Conservation (phyloP, 1,284 basidiomycete species). For the Psilocybe mexicana region DNA sequence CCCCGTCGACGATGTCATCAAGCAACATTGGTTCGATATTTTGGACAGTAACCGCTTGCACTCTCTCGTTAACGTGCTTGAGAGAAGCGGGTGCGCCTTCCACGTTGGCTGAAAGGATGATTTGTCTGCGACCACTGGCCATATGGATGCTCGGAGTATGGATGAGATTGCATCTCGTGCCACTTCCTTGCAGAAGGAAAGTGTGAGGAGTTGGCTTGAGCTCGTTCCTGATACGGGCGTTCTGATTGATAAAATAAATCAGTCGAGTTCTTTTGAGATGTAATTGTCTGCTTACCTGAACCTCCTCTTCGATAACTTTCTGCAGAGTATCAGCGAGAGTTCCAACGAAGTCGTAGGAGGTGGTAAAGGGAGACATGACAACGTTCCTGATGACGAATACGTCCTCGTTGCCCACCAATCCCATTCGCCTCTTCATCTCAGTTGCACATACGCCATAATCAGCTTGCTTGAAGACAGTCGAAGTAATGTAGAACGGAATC, state of each 20-base stretch:
- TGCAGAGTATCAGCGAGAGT: slow-evolving; percentile 36
- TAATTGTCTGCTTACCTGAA: slow-evolving; percentile 8
- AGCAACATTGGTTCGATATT: slow-evolving; percentile 11
- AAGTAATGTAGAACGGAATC: slow-evolving; percentile 37
- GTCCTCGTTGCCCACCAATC: slow-evolving; percentile 35
- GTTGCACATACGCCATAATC: slow-evolving; percentile 36
- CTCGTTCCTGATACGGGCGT: slow-evolving; percentile 25
- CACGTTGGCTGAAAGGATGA: slow-evolving; percentile 37
- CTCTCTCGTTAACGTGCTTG: slow-evolving; percentile 2
- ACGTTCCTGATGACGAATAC: slow-evolving; percentile 41
- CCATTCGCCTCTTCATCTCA: slow-evolving; percentile 35
- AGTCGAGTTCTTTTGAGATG: background rate
- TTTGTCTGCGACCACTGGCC: slow-evolving; percentile 37
- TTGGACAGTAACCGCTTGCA: slow-evolving; percentile 14
- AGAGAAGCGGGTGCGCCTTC: slow-evolving; percentile 18
- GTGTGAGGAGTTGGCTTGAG: slow-evolving; percentile 31
- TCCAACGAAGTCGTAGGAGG: slow-evolving; percentile 32
- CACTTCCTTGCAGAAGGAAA: slow-evolving; percentile 41
- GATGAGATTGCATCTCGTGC: slow-evolving; percentile 33
- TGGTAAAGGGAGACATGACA: slow-evolving; percentile 45
- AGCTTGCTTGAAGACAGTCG: slow-evolving; percentile 34
- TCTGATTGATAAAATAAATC: no score
- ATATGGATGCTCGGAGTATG: slow-evolving; percentile 40
- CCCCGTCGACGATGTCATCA: slow-evolving; percentile 12
- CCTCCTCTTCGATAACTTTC: slow-evolving; percentile 36